Percentiles rank a stretch among this genome's conserved stretches.
Evolutionary conservation across 768 basidiomycete species (phyloP).

Genomic region (Strobilomyces echinocephalus): DNA sequence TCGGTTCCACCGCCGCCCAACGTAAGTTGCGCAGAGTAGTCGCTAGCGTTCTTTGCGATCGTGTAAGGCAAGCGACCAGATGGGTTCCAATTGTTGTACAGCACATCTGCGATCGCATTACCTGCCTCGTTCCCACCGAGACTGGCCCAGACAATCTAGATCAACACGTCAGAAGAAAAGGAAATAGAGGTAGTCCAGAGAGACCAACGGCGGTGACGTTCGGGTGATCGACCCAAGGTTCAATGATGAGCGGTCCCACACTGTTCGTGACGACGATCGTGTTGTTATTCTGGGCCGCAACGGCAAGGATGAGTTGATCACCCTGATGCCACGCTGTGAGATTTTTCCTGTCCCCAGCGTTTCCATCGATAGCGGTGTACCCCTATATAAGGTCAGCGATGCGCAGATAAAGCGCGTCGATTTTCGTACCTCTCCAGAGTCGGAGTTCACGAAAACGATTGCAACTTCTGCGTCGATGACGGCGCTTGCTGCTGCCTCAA

Average conservation of each 20-base stretch:
- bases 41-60: constrained; percentile 54
- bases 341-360: constrained; percentile 37
- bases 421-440: constrained; percentile 66
- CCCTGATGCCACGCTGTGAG: constrained; percentile 37
- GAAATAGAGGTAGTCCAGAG: constrained; percentile 22
- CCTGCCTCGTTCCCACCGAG: constrained; percentile 75
- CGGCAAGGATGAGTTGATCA: constrained; percentile 42
- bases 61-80: constrained; percentile 68
- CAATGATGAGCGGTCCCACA: constrained; percentile 65
- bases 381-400: constrained; percentile 22
- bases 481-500: constrained; percentile 42
- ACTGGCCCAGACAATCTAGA: constrained; percentile 44
- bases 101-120: constrained; percentile 68
- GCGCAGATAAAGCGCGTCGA: not conserved
- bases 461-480: constrained; percentile 55
- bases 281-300: constrained; percentile 67
- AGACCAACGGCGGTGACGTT: constrained; percentile 65
- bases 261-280: constrained; percentile 79
- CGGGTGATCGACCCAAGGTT: constrained; percentile 70
- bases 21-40: constrained; percentile 45
- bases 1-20: constrained; percentile 22
- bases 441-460: constrained; percentile 76
- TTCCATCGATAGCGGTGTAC: constrained; percentile 57
- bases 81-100: constrained; percentile 76
- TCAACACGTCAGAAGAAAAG: constrained; percentile 12